Percentiles rank a stretch among this genome's conserved stretches.
These are phyloP conservation scores for Xylariomycetidae sp. DNA, from an alignment of 2,329 filamentous ascomycete genomes.

Conservation along the genomic window DNA sequence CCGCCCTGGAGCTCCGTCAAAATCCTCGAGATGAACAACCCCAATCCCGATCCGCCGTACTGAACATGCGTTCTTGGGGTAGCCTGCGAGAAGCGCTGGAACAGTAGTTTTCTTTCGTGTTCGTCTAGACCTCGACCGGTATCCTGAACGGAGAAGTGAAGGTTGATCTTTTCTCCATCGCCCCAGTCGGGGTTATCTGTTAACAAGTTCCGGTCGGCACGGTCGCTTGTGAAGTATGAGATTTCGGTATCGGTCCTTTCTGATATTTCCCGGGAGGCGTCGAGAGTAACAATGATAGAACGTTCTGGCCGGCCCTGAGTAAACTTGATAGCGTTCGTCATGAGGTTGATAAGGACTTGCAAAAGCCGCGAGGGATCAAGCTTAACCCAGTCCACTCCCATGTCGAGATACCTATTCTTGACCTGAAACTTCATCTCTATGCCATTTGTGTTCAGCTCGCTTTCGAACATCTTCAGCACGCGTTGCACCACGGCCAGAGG, in stretches of 20 bases:
- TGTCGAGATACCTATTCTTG: slow-evolving; percentile 60
- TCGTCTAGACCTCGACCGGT: slow-evolving; percentile 63
- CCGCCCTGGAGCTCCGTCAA: slow-evolving; percentile 74
- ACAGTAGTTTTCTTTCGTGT: slow-evolving; percentile 62
- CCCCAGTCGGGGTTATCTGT: slow-evolving; percentile 64
- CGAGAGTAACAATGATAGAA: slow-evolving; percentile 60
- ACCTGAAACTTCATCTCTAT: slow-evolving; percentile 68
- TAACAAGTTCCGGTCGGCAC: slow-evolving; percentile 38
- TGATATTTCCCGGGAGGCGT: slow-evolving; percentile 52
- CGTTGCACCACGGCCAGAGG: slow-evolving; percentile 63
- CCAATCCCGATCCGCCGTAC: slow-evolving; percentile 66
- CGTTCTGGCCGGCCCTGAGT: slow-evolving; percentile 56
- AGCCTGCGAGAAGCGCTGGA: slow-evolving; percentile 65
- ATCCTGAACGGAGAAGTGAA: slow-evolving; percentile 69
- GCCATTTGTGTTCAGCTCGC: slow-evolving; percentile 66
- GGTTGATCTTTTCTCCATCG: slow-evolving; percentile 62
- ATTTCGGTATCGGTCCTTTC: slow-evolving; percentile 36
- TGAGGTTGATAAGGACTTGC: slow-evolving; percentile 73
- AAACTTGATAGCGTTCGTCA: slow-evolving; percentile 64
- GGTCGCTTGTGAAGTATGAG: slow-evolving; percentile 43
- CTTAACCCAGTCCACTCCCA: slow-evolving; percentile 67
- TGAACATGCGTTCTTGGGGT: slow-evolving; percentile 66
- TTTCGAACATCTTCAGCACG: slow-evolving; percentile 74
- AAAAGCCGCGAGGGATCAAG: slow-evolving; percentile 71
- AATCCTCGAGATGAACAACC: slow-evolving; percentile 72